phyloP scores from a whole-genome alignment of 1,284 basidiomycete genomes.

The Puccinia polysora region DNA sequence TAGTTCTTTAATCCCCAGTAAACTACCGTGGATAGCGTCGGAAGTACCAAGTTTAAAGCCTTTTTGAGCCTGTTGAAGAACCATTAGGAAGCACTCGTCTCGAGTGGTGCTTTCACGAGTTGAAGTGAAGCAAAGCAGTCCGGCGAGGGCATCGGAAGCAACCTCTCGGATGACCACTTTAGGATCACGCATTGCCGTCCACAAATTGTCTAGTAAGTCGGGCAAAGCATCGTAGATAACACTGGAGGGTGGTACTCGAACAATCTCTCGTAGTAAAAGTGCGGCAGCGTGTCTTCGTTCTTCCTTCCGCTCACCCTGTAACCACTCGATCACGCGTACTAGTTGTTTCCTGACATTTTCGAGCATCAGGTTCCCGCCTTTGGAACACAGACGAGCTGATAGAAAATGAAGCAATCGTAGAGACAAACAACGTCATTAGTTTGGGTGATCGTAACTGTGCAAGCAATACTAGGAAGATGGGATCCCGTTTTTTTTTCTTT shows the following conservation, averaged over 20 bases:
- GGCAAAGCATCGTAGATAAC: constrained; percentile 74
- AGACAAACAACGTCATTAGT: no score
- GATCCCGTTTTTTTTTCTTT: no score
- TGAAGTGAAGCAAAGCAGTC: constrained; percentile 61
- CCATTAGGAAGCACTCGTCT: constrained; percentile 63
- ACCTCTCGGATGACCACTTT: constrained; percentile 66
- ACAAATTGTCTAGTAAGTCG: constrained; percentile 82
- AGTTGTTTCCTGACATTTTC: constrained; percentile 52
- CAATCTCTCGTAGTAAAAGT: constrained; percentile 83
- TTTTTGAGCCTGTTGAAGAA: constrained; percentile 80
- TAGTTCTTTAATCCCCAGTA: constrained; percentile 87
- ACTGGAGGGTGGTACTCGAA: constrained; percentile 68
- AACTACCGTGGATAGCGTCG: constrained; percentile 85
- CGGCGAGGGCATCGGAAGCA: constrained; percentile 80
- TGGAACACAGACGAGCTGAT: constrained; percentile 49
- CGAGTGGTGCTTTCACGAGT: constrained; percentile 53
- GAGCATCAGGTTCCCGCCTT: constrained; percentile 50
- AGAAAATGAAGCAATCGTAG: constrained; percentile 3
- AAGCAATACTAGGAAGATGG: no score
- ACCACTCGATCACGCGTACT: constrained; percentile 52
- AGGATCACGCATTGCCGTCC: constrained; percentile 76
- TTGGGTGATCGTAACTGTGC: no score
- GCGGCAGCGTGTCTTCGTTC: constrained; percentile 74
- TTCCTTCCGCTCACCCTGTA: constrained; percentile 57
- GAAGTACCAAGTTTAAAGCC: constrained; percentile 72